Percentiles rank a stretch among this genome's conserved stretches.
Evolutionary conservation across 2,329 filamentous ascomycete genomes (phyloP).

Genomic region (Daldinia eschscholtzii): DNA sequence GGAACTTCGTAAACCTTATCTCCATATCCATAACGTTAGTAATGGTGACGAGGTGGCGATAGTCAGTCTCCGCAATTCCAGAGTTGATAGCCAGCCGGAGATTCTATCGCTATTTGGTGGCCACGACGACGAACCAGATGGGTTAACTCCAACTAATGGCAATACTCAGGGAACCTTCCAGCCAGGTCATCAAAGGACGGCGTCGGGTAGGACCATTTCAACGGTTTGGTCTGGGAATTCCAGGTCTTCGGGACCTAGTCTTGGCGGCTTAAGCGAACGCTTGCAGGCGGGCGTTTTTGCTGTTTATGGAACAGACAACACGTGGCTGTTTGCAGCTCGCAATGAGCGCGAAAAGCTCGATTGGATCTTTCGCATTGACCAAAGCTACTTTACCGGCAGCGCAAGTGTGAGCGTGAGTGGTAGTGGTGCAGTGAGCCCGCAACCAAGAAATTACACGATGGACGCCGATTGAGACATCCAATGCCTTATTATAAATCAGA

Average conservation of each 20-base stretch:
- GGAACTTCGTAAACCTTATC: slow-evolving; percentile 89
- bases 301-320: slow-evolving; percentile 93
- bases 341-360: slow-evolving; percentile 94
- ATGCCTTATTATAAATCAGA: slow-evolving; percentile 20
- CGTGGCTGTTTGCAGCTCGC: slow-evolving; percentile 91
- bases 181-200: slow-evolving; percentile 62
- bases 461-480: slow-evolving; percentile 38
- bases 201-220: slow-evolving; percentile 66
- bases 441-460: slow-evolving; percentile 45
- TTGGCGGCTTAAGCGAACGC: slow-evolving; percentile 68
- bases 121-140: slow-evolving; percentile 41
- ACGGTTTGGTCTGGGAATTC: slow-evolving; percentile 66
- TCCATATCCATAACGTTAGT: slow-evolving; percentile 87
- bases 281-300: slow-evolving; percentile 85
- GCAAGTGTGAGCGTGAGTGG: slow-evolving; percentile 58
- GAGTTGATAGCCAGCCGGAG: slow-evolving; percentile 93
- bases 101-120: slow-evolving; percentile 78
- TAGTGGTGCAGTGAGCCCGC: slow-evolving; percentile 57
- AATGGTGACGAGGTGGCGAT: slow-evolving; percentile 92
- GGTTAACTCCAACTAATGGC: slow-evolving; percentile 44
- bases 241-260: slow-evolving; percentile 59
- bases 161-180: slow-evolving; percentile 56
- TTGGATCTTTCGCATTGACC: slow-evolving; percentile 96
- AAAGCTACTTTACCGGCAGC: slow-evolving; percentile 71
- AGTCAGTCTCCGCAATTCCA: slow-evolving; percentile 87